A percentile compares a stretch with the other conserved stretches of the same genome.
phyloP scores from a whole-genome alignment of 2,329 filamentous ascomycete genomes.

The Parascedosporium putredinis region DNA sequence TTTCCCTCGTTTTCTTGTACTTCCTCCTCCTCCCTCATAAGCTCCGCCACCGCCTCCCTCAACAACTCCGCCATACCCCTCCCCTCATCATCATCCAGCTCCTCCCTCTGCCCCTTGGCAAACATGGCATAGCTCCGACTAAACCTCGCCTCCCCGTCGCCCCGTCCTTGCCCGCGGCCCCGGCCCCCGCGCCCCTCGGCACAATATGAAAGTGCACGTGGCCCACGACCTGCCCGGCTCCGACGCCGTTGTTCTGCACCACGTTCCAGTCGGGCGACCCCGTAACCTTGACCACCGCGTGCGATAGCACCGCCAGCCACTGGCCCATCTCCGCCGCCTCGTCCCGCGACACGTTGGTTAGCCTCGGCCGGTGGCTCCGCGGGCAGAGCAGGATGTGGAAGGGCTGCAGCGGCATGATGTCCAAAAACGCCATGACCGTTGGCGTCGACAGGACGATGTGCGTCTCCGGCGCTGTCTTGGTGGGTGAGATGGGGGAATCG shows the following conservation, averaged over 20 bases:
- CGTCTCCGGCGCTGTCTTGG: constrained; percentile 30
- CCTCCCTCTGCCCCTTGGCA: constrained; percentile 59
- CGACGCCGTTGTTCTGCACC: constrained; percentile 87
- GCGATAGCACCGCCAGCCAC: constrained; percentile 61
- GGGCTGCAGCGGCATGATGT: constrained; percentile 77
- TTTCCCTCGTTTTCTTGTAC: constrained; percentile 41
- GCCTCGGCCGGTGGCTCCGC: constrained; percentile 64
- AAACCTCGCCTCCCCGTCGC: constrained; percentile 51
- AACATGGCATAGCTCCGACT: constrained; percentile 74
- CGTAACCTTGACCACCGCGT: constrained; percentile 57
- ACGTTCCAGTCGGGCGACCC: constrained; percentile 85
- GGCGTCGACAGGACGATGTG: constrained; percentile 70
- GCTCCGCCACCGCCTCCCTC: constrained; percentile 35
- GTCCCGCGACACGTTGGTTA: constrained; percentile 55
- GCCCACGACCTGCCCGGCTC: constrained; percentile 83
- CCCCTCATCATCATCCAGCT: constrained; percentile 68
- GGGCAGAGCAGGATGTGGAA: constrained; percentile 80
- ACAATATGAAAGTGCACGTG: constrained; percentile 96
- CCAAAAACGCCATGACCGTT: constrained; percentile 74
- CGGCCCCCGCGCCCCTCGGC: constrained; percentile 58
- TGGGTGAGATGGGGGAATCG: constrained; percentile 20
- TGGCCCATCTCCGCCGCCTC: constrained; percentile 59
- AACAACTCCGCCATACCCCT: constrained; percentile 45
- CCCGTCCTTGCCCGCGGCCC: constrained; percentile 71
- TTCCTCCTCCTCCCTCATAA: constrained; percentile 31